Evolutionary conservation across 1,139 yeast species (phyloP).

Genomic region (Suhomyces terraborum): DNA sequence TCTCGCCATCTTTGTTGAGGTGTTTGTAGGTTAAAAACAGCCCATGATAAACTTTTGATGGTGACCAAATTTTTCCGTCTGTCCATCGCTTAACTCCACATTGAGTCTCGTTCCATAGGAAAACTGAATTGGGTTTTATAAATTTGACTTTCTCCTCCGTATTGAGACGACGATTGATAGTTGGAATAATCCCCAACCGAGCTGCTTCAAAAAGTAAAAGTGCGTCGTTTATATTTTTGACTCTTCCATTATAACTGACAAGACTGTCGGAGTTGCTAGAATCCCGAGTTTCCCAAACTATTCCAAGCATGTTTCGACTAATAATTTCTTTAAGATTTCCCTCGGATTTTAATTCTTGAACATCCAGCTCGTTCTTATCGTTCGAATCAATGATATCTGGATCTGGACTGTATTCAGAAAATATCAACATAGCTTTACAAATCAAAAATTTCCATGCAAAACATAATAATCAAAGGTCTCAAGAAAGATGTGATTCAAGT

Average conservation of each 20-base stretch:
- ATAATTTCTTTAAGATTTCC: background rate
- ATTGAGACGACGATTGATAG: slow-evolving; percentile 55
- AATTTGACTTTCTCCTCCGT: slow-evolving; percentile 21
- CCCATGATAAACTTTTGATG: slow-evolving; percentile 63
- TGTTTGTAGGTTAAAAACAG: slow-evolving; percentile 62
- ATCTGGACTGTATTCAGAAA: slow-evolving; percentile 21
- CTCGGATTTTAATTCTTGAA: background rate
- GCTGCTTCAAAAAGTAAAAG: slow-evolving; percentile 65
- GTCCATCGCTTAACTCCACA: slow-evolving; percentile 80
- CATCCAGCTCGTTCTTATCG: background rate
- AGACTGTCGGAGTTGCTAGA: slow-evolving; percentile 24
- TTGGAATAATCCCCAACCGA: slow-evolving; percentile 56
- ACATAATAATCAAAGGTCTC: background rate
- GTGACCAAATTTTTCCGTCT: slow-evolving; percentile 72
- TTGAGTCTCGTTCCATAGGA: slow-evolving; percentile 70
- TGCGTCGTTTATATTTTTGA: slow-evolving; percentile 63
- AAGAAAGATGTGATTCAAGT: background rate
- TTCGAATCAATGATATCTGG: slow-evolving; percentile 4
- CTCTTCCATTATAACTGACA: slow-evolving; percentile 64
- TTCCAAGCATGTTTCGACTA: slow-evolving; percentile 1
- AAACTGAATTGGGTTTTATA: slow-evolving; percentile 62
- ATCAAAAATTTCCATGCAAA: background rate
- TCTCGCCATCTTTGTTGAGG: slow-evolving; percentile 41
- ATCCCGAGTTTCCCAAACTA: slow-evolving; percentile 8
- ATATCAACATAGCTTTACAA: slow-evolving; percentile 17